These are phyloP conservation scores for Monilinia fructigena DNA, from an alignment of 2,329 filamentous ascomycete genomes.

Conservation along the genomic window DNA sequence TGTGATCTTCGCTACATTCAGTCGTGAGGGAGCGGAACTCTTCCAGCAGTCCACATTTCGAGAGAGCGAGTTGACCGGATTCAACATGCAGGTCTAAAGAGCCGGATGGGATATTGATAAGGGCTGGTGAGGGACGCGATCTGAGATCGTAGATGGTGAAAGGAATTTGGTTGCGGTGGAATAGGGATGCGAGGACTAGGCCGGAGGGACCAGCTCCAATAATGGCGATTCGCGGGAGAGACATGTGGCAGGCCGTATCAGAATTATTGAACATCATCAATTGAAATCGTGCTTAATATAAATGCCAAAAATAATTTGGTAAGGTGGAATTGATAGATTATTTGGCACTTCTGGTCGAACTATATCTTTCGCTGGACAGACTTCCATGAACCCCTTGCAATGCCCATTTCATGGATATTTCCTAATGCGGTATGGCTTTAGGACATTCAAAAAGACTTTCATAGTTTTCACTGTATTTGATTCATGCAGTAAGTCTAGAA, in stretches of 20 bases:
- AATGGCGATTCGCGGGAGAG: constrained; percentile 43
- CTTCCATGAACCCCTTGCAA: background rate
- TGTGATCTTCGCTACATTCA: constrained; percentile 45
- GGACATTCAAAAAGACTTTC: background rate
- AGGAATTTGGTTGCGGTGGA: constrained; percentile 43
- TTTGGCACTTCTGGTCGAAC: background rate
- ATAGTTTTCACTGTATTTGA: background rate
- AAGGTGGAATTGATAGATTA: background rate
- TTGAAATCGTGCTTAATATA: background rate
- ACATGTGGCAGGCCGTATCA: background rate
- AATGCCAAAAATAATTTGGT: background rate
- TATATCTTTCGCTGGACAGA: background rate
- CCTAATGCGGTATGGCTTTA: background rate
- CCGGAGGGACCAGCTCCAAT: constrained; percentile 49
- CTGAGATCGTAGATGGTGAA: constrained; percentile 43
- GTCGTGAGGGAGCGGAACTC: constrained; percentile 46
- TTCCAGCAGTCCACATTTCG: constrained; percentile 46
- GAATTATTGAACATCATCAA: background rate
- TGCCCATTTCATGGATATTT: background rate
- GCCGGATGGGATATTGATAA: constrained; percentile 41
- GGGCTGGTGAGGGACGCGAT: constrained; percentile 34
- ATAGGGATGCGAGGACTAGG: constrained; percentile 48
- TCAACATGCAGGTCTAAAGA: constrained; percentile 51
- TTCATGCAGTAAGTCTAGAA: background rate
- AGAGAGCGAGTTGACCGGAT: constrained; percentile 48